A percentile compares a stretch with the other conserved stretches of the same genome.
phyloP scores from a whole-genome alignment of 2,329 filamentous ascomycete genomes.

The Curvularia sp. region DNA sequence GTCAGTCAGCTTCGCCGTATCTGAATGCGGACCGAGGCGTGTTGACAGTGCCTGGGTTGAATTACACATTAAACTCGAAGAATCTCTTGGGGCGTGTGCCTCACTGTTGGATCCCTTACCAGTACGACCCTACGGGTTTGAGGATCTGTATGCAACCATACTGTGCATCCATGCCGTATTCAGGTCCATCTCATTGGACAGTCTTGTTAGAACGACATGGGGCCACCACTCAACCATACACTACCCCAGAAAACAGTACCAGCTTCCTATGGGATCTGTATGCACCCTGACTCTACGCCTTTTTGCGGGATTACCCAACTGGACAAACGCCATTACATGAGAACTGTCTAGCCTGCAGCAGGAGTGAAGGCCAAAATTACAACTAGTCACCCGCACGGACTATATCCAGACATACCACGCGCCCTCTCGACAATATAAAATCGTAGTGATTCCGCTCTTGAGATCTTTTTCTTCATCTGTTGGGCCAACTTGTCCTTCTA shows the following conservation, averaged over 20 bases:
- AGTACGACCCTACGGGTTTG: conserved; percentile 14
- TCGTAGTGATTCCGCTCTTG: conserved; percentile 1
- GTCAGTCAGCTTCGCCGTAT: conserved; percentile 3
- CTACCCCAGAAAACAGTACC: conserved; percentile 34
- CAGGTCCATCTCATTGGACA: conserved; percentile 15
- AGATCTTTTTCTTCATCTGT: conserved; percentile 5
- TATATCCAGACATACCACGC: conserved; percentile 28
- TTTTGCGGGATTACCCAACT: conserved; percentile 33
- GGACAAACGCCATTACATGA: conserved; percentile 22
- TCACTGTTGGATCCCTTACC: not conserved
- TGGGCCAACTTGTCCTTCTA: conserved; percentile 17
- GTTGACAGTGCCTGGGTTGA: not conserved
- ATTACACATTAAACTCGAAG: not conserved
- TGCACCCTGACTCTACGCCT: conserved; percentile 24
- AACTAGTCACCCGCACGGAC: conserved; percentile 21
- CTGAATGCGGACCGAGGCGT: not conserved
- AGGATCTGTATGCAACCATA: conserved; percentile 18
- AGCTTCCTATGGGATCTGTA: conserved; percentile 17
- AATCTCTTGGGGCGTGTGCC: not conserved
- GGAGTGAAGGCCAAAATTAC: conserved; percentile 19
- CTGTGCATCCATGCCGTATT: conserved; percentile 11
- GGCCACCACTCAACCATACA: conserved; percentile 24
- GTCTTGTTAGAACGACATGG: conserved; percentile 22
- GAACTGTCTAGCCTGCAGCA: conserved; percentile 4
- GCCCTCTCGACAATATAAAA: conserved; percentile 22